Evolutionary conservation across 768 basidiomycete species (phyloP), one percentile per base, ranked within the genome.

Genomic region (Jaapia argillacea): DNA sequence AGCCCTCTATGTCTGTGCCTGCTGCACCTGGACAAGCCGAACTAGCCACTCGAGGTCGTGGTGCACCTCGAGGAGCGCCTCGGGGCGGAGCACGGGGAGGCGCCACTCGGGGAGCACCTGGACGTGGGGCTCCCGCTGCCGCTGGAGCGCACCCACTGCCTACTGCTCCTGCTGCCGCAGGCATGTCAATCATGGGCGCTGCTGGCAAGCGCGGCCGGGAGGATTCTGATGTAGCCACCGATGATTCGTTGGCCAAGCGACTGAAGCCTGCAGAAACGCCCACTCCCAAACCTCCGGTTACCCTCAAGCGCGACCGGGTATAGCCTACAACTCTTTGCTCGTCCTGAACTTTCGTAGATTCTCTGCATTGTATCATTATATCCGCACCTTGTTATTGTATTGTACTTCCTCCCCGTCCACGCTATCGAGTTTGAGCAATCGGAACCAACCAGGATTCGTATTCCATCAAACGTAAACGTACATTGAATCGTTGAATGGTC

Each of bases 221-320:
- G 48, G 77, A 78, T 24, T 66, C 64, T 7, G 57, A 61, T 21
- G 49, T 53, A 18, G 18, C 56, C n/a, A 48, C 60, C 0, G 78
- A 79, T 16, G 77, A 79, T 51, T 73, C 79, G 6, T 63, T 84
- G 24, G 78, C 74, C 0, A 85, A 85, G 54, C 74, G 83, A 36
- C 48, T 81, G 42, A 84, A 81, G 54, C 75, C 76, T 39, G 73
- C 75, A 36, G 68, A 70, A 25, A 51, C 46, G 21, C 39, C 23
- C 10, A 49, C 50, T 13, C 48, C 40, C 40, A 60, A 64, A 45
- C 65, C 68, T 3, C 62, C 62, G 20, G 53, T 67, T 6, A 41
- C 47, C 16, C 46, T 67, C 40, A 55, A 60, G 51, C 60, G 66
- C 7, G 21, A 38, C 37, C 10, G 10, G 22, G 37, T 7, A 38